Evolutionary conservation across 768 basidiomycete species (phyloP).

Genomic region (Lactarius akahatsu): DNA sequence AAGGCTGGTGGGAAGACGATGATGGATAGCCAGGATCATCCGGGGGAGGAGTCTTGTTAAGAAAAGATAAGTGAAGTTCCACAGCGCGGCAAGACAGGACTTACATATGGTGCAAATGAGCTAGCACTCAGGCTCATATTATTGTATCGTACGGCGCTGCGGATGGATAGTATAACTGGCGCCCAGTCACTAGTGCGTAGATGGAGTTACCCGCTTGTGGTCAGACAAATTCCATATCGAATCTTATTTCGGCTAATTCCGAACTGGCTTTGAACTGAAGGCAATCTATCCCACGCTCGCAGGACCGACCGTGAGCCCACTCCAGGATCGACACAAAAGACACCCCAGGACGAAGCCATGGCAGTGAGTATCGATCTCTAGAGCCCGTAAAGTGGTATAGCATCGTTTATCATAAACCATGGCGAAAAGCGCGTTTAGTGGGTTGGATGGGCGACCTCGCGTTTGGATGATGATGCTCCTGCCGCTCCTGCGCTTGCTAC

Average conservation of each 20-base stretch:
- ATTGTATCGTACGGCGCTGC: background rate
- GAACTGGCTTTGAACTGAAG: constrained; percentile 38
- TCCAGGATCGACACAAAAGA: constrained; percentile 31
- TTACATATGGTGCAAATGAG: constrained; percentile 64
- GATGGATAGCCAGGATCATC: constrained; percentile 45
- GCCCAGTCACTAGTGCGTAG: background rate
- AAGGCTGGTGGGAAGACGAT: constrained; percentile 22
- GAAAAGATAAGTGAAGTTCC: constrained; percentile 9
- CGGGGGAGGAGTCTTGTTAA: constrained; percentile 52
- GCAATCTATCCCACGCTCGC: constrained; percentile 11
- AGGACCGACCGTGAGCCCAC: constrained; percentile 26
- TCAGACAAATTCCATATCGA: background rate
- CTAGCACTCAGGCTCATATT: constrained; percentile 44
- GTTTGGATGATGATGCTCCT: constrained; percentile 35
- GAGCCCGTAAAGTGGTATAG: background rate
- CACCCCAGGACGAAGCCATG: constrained; percentile 31
- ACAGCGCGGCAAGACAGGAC: constrained; percentile 24
- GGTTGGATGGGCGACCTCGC: constrained; percentile 37
- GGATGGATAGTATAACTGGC: background rate
- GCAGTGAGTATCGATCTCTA: constrained; percentile 28
- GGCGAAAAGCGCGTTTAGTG: constrained; percentile 6
- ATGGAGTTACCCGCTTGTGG: background rate
- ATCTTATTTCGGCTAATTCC: constrained; percentile 42
- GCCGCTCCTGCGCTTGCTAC: constrained; percentile 5
- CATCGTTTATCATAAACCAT: background rate